Percentiles rank a stretch among this genome's conserved stretches.
Evolutionary conservation across 2,329 filamentous ascomycete genomes (phyloP).

Genomic region (Arthrobotrys megalospora): DNA sequence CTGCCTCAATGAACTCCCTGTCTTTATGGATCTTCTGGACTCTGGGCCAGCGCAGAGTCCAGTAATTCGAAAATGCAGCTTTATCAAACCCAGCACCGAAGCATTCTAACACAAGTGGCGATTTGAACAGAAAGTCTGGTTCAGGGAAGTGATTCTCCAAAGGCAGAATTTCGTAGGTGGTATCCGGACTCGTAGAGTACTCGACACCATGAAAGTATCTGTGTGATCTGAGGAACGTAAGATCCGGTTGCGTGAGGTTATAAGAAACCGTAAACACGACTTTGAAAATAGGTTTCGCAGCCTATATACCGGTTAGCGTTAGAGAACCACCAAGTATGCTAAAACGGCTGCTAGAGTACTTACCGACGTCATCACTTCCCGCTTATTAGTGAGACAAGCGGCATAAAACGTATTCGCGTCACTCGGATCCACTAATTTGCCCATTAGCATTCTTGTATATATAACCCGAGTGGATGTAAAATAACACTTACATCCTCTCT

Average conservation of each 20-base stretch:
- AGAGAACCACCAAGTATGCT: not conserved
- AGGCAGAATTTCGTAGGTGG: conserved; percentile 15
- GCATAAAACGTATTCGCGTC: conserved; percentile 74
- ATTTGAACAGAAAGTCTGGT: conserved; percentile 71
- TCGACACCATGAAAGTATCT: conserved; percentile 67
- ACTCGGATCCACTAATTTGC: conserved; percentile 76
- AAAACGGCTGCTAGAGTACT: not conserved
- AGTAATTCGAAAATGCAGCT: conserved; percentile 78
- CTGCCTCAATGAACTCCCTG: conserved; percentile 77
- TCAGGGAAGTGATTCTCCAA: conserved; percentile 34
- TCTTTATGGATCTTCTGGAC: conserved; percentile 85
- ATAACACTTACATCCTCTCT: conserved; percentile 44
- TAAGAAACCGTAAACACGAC: conserved; percentile 65
- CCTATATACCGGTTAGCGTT: conserved; percentile 27
- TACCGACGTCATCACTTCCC: conserved; percentile 68
- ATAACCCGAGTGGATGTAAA: conserved; percentile 22
- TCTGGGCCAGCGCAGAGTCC: conserved; percentile 81
- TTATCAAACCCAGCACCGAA: conserved; percentile 85
- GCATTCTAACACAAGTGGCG: conserved; percentile 83
- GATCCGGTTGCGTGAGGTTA: conserved; percentile 69
- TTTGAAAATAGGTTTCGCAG: conserved; percentile 66
- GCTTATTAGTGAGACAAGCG: conserved; percentile 80
- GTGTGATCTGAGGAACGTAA: conserved; percentile 68
- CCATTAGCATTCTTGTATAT: conserved; percentile 9
- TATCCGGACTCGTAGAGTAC: conserved; percentile 61